Base-by-base conservation (phyloP, 805 yeast genomes). In the Pichia heedii region DNA sequence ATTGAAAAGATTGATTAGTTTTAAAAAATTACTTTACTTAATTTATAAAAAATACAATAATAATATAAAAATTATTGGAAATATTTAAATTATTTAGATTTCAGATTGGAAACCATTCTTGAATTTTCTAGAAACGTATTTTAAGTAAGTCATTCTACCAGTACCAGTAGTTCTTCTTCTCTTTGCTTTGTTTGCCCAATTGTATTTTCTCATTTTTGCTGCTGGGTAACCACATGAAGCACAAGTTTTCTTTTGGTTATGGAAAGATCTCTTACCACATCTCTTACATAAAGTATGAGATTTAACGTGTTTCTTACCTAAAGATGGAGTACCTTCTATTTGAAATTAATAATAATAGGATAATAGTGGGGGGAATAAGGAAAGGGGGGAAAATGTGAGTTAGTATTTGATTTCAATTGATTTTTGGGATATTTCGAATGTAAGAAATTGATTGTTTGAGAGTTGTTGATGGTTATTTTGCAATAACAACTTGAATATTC, bases 131-230 rank as follows among this genome's bases (percentile, higher is more conserved):
- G 93, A 75, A 63, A 93, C 95, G 74, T 81, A 82, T 81, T 90
- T 93, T 74, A 93, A 81, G 88, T 90, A 79, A 72, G 89, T 78
- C 94, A 87, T 86, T 79, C 98, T 94, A 76, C 98, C 98, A 71
- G 97, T 81, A 80, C 98, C 98, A 62, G 97, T 89, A 61, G 98
- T 93, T 74, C 84, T 84, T 86, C 98, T 88, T 87, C 98, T 88
- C 84, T 89, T 86, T 68, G 97, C 96, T 84, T 93, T 93, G 60
- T 75, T 74, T 73, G 94, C 96, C 98, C 98, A 93, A 96, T 93
- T 93, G 95, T 75, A 84, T 67, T 87, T 81, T 85, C 98, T 89
- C 75, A 84, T 71, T 80, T 93, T 93, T 65, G 97, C 97, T 67
- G 97, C 87, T 77, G 98, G 98, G 84, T 93, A 93, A 68, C 98